Conservation (phyloP, 352 stramenopile genomes). For the Peronospora destructor region DNA sequence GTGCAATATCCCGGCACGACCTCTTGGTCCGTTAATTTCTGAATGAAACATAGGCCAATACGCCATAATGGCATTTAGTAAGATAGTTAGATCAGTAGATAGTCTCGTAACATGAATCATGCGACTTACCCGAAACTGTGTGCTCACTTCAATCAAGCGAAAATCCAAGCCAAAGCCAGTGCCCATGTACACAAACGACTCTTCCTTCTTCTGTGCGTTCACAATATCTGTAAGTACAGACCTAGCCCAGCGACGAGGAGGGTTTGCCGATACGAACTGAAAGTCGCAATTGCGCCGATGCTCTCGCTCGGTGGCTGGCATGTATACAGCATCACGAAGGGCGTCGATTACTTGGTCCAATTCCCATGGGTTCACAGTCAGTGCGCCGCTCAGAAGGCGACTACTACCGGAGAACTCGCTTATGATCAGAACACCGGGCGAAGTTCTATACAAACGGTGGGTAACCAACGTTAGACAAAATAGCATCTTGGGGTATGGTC, state of each 20-base stretch:
- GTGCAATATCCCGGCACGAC: conserved; percentile 54
- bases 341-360: conserved; percentile 71
- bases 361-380: conserved; percentile 98
- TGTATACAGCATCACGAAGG: conserved; percentile 66
- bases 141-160: conserved; percentile 92
- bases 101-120: not conserved
- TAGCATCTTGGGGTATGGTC: not conserved
- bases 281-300: conserved; percentile 71
- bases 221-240: conserved; percentile 74
- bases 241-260: conserved; percentile 60
- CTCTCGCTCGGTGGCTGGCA: conserved; percentile 62
- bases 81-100: not conserved
- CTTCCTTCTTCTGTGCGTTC: conserved; percentile 72
- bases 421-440: conserved; percentile 88
- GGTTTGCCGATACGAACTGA: conserved; percentile 65
- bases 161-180: conserved; percentile 95
- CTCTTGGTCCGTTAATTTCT: conserved; percentile 71
- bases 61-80: not conserved
- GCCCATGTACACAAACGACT: conserved; percentile 78
- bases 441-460: conserved; percentile 29
- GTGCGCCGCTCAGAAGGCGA: conserved; percentile 89
- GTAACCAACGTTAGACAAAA: not conserved
- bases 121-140: conserved; percentile 75
- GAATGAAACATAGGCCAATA: conserved; percentile 6
- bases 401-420: conserved; percentile 96